Conservation (phyloP, 169 alveolate species). For the Plasmodium falciparum region DNA sequence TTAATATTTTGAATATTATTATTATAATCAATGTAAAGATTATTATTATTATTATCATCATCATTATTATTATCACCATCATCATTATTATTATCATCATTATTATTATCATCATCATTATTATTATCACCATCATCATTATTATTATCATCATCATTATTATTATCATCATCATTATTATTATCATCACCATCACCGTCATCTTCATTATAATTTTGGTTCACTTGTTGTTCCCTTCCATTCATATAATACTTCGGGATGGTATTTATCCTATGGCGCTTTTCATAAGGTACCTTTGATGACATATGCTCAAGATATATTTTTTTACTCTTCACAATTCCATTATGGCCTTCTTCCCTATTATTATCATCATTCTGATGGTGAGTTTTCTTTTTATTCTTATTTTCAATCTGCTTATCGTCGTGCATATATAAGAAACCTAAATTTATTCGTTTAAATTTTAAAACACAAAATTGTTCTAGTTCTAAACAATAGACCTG, state of each 20-base stretch:
- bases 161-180: too few relatives aligned
- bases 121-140: background rate
- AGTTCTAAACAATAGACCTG: slow-evolving; percentile 47
- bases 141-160: background rate
- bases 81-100: background rate
- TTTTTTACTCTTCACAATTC: too few relatives aligned
- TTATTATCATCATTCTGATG: background rate
- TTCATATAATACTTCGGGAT: background rate
- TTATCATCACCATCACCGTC: background rate
- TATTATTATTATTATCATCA: too few relatives aligned
- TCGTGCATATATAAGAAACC: background rate
- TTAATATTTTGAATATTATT: background rate
- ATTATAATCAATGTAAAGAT: background rate
- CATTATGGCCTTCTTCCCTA: background rate
- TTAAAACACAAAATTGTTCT: slow-evolving; percentile 34
- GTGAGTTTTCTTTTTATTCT: background rate
- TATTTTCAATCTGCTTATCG: background rate
- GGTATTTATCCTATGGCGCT: too few relatives aligned
- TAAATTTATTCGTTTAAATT: slow-evolving; percentile 17
- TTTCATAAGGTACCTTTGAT: too few relatives aligned
- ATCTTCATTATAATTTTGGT: background rate
- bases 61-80: background rate
- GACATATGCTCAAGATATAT: too few relatives aligned
- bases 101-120: background rate
- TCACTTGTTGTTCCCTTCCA: background rate